Percentiles rank a stretch among this genome's conserved stretches.
Conservation (phyloP, 176 grass and related monocot genomes). For the Musa schizocarpa region DNA sequence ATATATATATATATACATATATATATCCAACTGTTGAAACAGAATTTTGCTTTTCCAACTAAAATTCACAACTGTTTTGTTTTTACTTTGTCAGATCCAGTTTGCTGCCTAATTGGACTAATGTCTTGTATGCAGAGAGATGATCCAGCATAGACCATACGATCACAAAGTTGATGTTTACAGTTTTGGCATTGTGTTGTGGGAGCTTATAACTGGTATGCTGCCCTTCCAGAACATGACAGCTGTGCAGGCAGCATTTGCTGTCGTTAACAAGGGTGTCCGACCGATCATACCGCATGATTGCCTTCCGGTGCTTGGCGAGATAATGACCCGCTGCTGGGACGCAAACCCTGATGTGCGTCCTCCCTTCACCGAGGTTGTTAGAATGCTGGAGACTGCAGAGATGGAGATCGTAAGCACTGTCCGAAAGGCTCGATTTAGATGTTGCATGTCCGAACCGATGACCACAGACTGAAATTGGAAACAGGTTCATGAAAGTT, state of each 20-base stretch:
- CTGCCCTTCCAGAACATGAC: slow-evolving; percentile 97
- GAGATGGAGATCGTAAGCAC: slow-evolving; percentile 72
- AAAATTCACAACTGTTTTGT: too few relatives aligned
- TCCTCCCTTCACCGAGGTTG: slow-evolving; percentile 79
- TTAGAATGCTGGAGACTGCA: slow-evolving; percentile 83
- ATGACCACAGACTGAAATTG: slow-evolving; percentile 72
- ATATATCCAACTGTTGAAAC: too few relatives aligned
- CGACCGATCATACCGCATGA: slow-evolving; percentile 74
- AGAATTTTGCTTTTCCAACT: too few relatives aligned
- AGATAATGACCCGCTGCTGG: slow-evolving; percentile 98
- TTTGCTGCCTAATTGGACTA: too few relatives aligned
- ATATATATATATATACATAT: too few relatives aligned
- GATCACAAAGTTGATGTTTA: slow-evolving; percentile 98
- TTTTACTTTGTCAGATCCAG: too few relatives aligned
- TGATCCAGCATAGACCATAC: slow-evolving; percentile 97
- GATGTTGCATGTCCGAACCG: slow-evolving; percentile 80
- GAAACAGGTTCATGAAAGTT: too few relatives aligned
- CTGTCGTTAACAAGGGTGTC: slow-evolving; percentile 82
- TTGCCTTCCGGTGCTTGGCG: slow-evolving; percentile 63
- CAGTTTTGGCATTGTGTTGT: slow-evolving; percentile 89
- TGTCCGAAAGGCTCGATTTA: slow-evolving; percentile 82
- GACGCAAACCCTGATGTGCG: slow-evolving; percentile 80
- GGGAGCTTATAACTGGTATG: slow-evolving; percentile 96
- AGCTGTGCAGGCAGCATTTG: slow-evolving; percentile 91
- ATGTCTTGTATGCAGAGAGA: slow-evolving; percentile 51